Percentiles rank a stretch among this genome's conserved stretches.
phyloP scores from a whole-genome alignment of 2,329 filamentous ascomycete genomes.

The Macroventuria anomochaeta region DNA sequence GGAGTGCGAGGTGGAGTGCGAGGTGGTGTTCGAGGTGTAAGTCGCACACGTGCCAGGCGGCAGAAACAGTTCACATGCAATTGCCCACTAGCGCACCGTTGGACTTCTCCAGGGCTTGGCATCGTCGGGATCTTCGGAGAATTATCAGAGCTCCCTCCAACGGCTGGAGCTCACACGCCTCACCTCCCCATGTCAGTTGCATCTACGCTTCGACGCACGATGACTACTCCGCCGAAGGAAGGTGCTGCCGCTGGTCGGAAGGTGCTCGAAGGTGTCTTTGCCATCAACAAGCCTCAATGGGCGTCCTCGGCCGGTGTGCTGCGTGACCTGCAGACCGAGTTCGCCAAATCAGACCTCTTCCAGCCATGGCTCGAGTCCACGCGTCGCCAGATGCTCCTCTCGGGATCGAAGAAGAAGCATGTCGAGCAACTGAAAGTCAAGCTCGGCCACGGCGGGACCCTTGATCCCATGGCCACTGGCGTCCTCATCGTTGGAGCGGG shows the following conservation, averaged over 20 bases:
- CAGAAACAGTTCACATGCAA: slow-evolving; percentile 23
- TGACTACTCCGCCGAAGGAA: slow-evolving; percentile 39
- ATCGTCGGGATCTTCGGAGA: slow-evolving; percentile 1
- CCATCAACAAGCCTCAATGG: slow-evolving; percentile 89
- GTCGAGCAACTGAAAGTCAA: slow-evolving; percentile 70
- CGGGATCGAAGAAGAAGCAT: slow-evolving; percentile 62
- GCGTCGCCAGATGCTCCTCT: slow-evolving; percentile 63
- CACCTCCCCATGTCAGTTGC: slow-evolving; percentile 31
- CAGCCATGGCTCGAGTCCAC: slow-evolving; percentile 75
- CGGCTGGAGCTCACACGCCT: slow-evolving; percentile 5
- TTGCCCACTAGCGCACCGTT: slow-evolving; percentile 24
- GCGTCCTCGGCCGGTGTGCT: slow-evolving; percentile 90
- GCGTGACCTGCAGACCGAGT: slow-evolving; percentile 82
- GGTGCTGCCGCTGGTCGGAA: slow-evolving; percentile 39
- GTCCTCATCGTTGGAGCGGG: slow-evolving; percentile 90
- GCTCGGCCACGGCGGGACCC: slow-evolving; percentile 93
- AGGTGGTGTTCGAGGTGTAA: not conserved
- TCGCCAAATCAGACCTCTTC: slow-evolving; percentile 83
- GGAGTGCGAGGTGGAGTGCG: not conserved
- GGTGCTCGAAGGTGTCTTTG: slow-evolving; percentile 68
- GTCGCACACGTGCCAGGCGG: slow-evolving; percentile 16
- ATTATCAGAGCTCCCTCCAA: slow-evolving; percentile 1
- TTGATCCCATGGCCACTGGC: slow-evolving; percentile 92
- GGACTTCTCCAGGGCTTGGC: slow-evolving; percentile 11
- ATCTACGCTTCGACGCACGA: slow-evolving; percentile 25